Percentiles rank a stretch among this genome's conserved stretches.
These are phyloP conservation scores for Penicillium freii DNA, from an alignment of 2,329 filamentous ascomycete genomes.

Conservation along the genomic window DNA sequence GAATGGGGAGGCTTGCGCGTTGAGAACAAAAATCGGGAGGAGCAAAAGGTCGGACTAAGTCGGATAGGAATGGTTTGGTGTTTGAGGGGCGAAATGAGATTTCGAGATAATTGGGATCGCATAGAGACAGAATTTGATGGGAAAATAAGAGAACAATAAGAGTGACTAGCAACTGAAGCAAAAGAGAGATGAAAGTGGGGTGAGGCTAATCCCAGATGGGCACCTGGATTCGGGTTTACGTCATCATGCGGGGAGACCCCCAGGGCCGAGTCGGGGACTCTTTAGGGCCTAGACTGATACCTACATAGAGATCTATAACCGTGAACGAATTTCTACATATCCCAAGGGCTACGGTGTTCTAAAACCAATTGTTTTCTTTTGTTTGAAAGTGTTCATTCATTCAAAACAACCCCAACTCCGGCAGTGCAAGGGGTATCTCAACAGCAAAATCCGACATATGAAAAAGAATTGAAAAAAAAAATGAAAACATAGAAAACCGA, in stretches of 20 bases:
- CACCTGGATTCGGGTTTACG: slow-evolving; percentile 20
- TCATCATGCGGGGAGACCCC: slow-evolving; percentile 32
- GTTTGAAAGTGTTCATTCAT: background rate
- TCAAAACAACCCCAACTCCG: slow-evolving; percentile 1
- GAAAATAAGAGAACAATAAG: background rate
- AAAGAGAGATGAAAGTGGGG: background rate
- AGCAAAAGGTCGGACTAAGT: slow-evolving; percentile 7
- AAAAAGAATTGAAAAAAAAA: background rate
- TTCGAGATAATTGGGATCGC: slow-evolving; percentile 28
- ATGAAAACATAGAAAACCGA: no score
- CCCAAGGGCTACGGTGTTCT: background rate
- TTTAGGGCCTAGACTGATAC: background rate
- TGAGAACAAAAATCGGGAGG: slow-evolving; percentile 24
- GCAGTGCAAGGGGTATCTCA: slow-evolving; percentile 9
- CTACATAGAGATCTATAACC: background rate
- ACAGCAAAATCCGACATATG: background rate
- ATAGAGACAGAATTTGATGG: slow-evolving; percentile 19
- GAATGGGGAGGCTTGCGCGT: slow-evolving; percentile 17
- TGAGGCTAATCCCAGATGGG: slow-evolving; percentile 9
- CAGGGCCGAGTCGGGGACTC: background rate
- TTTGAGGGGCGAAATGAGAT: slow-evolving; percentile 21
- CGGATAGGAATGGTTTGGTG: slow-evolving; percentile 23
- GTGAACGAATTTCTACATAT: background rate
- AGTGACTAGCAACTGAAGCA: background rate
- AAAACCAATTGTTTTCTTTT: background rate